phyloP scores from a whole-genome alignment of 2,329 filamentous ascomycete species.

The Ophiostoma montium region DNA sequence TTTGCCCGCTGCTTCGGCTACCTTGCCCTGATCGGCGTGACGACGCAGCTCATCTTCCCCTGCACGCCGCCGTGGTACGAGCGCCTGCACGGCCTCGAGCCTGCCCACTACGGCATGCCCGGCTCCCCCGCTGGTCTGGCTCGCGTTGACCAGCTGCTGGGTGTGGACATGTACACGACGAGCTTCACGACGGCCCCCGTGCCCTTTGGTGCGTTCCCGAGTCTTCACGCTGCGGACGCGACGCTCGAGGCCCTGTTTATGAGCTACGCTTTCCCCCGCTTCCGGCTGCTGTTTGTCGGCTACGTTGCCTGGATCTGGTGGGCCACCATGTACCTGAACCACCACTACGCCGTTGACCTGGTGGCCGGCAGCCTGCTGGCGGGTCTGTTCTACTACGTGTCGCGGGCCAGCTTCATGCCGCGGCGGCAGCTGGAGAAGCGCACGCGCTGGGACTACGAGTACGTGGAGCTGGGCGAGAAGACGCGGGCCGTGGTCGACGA shows the following conservation, averaged over 20 bases:
- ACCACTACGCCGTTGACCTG: constrained; percentile 91
- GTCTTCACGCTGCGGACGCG: constrained; percentile 77
- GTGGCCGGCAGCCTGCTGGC: constrained; percentile 72
- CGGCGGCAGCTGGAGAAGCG: constrained; percentile 71
- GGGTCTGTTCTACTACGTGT: constrained; percentile 66
- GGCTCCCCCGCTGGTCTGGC: constrained; percentile 82
- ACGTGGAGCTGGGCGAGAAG: constrained; percentile 66
- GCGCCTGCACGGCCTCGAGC: constrained; percentile 77
- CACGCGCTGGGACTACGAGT: constrained; percentile 92
- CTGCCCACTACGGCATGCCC: constrained; percentile 81
- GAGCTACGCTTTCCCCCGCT: constrained; percentile 76
- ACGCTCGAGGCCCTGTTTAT: constrained; percentile 86
- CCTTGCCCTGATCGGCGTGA: constrained; percentile 78
- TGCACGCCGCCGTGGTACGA: constrained; percentile 97
- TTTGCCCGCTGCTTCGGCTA: constrained; percentile 84
- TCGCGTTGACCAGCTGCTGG: constrained; percentile 78
- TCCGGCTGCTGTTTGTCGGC: constrained; percentile 63
- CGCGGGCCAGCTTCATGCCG: constrained; percentile 68
- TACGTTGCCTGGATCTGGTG: constrained; percentile 95
- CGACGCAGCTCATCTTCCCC: constrained; percentile 79
- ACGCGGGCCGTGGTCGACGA: constrained; percentile 25
- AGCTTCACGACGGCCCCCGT: constrained; percentile 81
- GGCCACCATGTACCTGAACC: constrained; percentile 95
- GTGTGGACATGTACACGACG: constrained; percentile 84
- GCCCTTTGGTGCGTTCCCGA: constrained; percentile 91